Conservation (phyloP, 352 stramenopile species). For the Phytophthora macrochlamydospora region DNA sequence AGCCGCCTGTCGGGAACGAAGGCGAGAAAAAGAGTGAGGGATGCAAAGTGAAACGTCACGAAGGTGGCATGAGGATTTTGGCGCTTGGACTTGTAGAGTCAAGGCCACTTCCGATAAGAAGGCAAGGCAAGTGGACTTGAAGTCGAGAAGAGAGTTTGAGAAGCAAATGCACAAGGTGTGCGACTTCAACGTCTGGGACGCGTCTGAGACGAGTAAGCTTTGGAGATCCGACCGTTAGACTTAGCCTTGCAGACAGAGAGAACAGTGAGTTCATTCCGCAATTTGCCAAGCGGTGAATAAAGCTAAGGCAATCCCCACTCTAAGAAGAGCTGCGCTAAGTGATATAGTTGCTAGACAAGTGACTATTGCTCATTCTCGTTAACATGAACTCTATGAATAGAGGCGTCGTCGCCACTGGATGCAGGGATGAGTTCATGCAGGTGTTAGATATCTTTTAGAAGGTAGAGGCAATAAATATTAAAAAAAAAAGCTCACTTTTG, state of each 20-base stretch:
- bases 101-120: not conserved
- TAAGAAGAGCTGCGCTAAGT: not conserved
- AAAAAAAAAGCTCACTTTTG: too few relatives aligned
- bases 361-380: slow-evolving; percentile 1
- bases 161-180: not conserved
- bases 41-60: not conserved
- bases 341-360: not conserved
- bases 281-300: not conserved
- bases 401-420: too few relatives aligned
- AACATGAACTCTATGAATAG: too few relatives aligned
- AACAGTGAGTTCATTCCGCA: not conserved
- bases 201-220: not conserved
- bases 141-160: slow-evolving; percentile 1
- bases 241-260: not conserved
- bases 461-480: too few relatives aligned
- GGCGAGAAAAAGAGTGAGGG: not conserved
- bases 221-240: not conserved
- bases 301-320: not conserved
- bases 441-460: too few relatives aligned
- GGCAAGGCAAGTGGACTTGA: not conserved
- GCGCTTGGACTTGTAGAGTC: not conserved
- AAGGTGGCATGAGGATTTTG: not conserved
- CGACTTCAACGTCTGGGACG: not conserved
- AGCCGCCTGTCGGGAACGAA: not conserved
- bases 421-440: too few relatives aligned